A percentile compares a stretch with the other conserved stretches of the same genome.
These are phyloP conservation scores for Rugonectria rugulosa DNA, from an alignment of 2,329 filamentous ascomycete genomes.

Conservation along the genomic window DNA sequence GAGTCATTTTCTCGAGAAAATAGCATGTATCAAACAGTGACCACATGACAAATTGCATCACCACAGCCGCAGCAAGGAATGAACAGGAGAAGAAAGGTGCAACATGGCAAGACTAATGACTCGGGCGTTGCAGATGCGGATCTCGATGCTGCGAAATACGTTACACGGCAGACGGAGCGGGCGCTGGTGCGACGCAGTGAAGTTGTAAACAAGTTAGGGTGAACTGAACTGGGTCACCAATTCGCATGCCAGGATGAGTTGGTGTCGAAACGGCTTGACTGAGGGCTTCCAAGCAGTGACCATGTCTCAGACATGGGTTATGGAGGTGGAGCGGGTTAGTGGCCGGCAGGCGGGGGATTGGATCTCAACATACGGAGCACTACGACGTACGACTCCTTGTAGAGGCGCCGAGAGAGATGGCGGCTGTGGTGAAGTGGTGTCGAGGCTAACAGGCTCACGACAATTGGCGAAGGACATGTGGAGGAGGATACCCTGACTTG, in stretches of 20 bases:
- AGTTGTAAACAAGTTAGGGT: neutral
- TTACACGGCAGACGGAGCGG: constrained; percentile 30
- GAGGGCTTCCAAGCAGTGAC: neutral
- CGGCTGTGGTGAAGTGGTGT: constrained; percentile 4
- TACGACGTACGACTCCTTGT: too few species aligned
- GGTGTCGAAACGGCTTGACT: neutral
- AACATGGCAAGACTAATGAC: constrained; percentile 12
- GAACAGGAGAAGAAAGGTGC: neutral
- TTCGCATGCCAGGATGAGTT: neutral
- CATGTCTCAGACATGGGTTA: constrained; percentile 12
- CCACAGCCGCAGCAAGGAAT: neutral
- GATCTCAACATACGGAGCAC: too few species aligned
- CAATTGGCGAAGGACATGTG: neutral
- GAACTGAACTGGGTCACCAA: too few species aligned
- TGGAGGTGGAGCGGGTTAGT: constrained; percentile 14
- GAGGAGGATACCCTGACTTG: too few species aligned
- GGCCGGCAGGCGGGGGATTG: constrained; percentile 13
- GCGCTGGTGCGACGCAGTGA: constrained; percentile 18
- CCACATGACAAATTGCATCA: neutral
- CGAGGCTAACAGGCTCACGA: neutral
- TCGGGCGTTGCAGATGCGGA: constrained; percentile 33
- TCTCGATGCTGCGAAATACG: constrained; percentile 37
- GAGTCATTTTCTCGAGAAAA: constrained; percentile 7
- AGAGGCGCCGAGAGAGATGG: neutral
- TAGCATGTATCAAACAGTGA: neutral